These are phyloP conservation scores for Nyctanthes arbortristis DNA, from an alignment of 257 asterid genomes.

Conservation along the genomic window DNA sequence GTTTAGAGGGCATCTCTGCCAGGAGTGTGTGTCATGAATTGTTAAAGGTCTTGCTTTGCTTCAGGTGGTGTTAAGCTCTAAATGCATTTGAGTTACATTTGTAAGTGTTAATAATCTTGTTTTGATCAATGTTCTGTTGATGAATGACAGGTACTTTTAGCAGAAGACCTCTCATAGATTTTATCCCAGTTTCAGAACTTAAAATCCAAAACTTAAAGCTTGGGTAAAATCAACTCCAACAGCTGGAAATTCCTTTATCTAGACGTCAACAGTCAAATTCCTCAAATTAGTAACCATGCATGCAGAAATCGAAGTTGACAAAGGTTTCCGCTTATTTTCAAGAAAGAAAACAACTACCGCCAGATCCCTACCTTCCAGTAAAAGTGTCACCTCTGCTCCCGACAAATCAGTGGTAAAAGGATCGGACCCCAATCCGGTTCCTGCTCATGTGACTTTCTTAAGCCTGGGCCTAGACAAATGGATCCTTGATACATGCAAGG, in stretches of 20 bases:
- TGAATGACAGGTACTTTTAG: background rate
- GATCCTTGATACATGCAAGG: conserved; percentile 79
- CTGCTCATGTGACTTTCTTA: conserved; percentile 56
- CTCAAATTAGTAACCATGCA: conserved; percentile 30
- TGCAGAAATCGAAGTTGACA: conserved; percentile 39
- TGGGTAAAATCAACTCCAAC: background rate
- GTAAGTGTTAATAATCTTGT: background rate
- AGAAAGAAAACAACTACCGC: conserved; percentile 24
- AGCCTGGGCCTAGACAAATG: conserved; percentile 86
- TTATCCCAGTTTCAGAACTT: background rate
- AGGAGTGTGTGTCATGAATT: no score
- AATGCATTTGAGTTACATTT: background rate
- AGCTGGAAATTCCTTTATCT: background rate
- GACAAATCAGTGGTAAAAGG: conserved; percentile 46
- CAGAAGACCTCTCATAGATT: background rate
- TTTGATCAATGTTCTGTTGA: background rate
- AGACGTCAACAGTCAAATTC: background rate
- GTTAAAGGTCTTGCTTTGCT: background rate
- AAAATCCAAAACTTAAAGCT: background rate
- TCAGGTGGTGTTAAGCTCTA: background rate
- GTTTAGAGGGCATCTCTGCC: no score
- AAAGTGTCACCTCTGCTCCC: conserved; percentile 1
- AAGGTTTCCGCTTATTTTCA: conserved; percentile 60
- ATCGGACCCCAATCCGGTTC: conserved; percentile 55
- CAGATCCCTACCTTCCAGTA: background rate